phyloP scores from a whole-genome alignment of 2,329 filamentous ascomycete genomes.

The Penicillium sp. region DNA sequence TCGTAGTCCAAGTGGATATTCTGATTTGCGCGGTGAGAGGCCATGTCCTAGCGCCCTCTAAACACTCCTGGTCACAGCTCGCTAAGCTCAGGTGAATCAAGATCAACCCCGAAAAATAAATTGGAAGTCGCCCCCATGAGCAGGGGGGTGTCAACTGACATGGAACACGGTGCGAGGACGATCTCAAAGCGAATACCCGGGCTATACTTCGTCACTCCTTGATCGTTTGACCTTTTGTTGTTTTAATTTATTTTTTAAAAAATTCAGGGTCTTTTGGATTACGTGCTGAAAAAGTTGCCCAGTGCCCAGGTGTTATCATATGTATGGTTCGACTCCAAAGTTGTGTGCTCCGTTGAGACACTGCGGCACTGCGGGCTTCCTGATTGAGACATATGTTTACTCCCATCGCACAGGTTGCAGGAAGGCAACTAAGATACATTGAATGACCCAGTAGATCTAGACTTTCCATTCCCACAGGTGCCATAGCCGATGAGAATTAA shows the following conservation, averaged over 20 bases:
- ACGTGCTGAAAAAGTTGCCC: not conserved
- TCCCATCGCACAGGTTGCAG: not conserved
- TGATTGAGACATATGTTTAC: not conserved
- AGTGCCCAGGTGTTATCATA: not conserved
- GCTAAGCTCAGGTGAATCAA: not conserved
- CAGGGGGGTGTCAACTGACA: conserved; percentile 4
- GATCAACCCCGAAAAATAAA: not conserved
- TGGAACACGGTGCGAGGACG: not conserved
- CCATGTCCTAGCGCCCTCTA: not conserved
- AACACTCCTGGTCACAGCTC: not conserved
- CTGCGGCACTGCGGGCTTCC: not conserved
- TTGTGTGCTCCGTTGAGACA: not conserved
- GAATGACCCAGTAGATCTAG: not conserved
- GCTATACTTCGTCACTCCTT: not conserved
- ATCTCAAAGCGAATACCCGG: not conserved
- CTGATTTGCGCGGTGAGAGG: not conserved
- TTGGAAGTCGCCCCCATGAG: not conserved
- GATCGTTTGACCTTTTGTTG: not conserved
- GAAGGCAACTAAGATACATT: not conserved
- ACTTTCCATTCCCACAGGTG: not conserved
- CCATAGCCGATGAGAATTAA: not conserved
- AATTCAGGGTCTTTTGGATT: not conserved
- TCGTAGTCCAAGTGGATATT: not conserved
- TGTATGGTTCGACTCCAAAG: not conserved
- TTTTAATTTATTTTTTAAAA: not conserved